phyloP scores from a whole-genome alignment of 495 filamentous ascomycete genomes.

The Podospora pseudocomata region DNA sequence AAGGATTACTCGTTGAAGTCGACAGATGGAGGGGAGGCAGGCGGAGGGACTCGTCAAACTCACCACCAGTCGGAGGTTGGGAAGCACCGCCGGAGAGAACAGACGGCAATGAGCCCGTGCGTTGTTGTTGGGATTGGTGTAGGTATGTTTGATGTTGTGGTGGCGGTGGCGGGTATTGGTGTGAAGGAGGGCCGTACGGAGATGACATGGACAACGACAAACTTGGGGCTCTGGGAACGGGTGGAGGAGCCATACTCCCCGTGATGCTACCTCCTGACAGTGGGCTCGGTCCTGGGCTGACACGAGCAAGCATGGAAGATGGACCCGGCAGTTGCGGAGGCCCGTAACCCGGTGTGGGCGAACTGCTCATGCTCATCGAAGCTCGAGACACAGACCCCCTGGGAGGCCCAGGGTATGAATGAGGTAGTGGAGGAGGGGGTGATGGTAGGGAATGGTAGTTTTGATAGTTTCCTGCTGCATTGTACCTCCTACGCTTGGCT shows the following conservation, averaged over 20 bases:
- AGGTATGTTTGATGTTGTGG: background rate
- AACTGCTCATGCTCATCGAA: slow-evolving; percentile 17
- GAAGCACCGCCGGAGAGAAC: slow-evolving; percentile 6
- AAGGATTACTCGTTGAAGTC: slow-evolving; percentile 22
- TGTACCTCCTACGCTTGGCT: slow-evolving; percentile 55
- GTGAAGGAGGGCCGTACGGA: background rate
- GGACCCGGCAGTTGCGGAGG: slow-evolving; percentile 10
- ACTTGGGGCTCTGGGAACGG: background rate
- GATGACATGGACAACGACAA: background rate
- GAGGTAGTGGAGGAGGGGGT: slow-evolving; percentile 18
- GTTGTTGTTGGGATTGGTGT: background rate
- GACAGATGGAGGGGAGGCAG: slow-evolving; percentile 56
- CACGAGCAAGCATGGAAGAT: slow-evolving; percentile 7
- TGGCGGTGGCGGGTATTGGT: background rate
- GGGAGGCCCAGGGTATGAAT: background rate
- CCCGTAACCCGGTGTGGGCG: slow-evolving; percentile 13
- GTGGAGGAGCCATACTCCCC: slow-evolving; percentile 7
- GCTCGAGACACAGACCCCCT: background rate
- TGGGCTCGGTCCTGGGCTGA: slow-evolving; percentile 6
- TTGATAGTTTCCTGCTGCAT: slow-evolving; percentile 28
- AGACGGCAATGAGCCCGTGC: background rate
- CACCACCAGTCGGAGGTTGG: background rate
- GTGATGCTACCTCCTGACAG: background rate
- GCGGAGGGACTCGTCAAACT: slow-evolving; percentile 44
- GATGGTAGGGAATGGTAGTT: slow-evolving; percentile 21